Conservation (phyloP, 2,329 filamentous ascomycete species). For the Calonectria hongkongensis region DNA sequence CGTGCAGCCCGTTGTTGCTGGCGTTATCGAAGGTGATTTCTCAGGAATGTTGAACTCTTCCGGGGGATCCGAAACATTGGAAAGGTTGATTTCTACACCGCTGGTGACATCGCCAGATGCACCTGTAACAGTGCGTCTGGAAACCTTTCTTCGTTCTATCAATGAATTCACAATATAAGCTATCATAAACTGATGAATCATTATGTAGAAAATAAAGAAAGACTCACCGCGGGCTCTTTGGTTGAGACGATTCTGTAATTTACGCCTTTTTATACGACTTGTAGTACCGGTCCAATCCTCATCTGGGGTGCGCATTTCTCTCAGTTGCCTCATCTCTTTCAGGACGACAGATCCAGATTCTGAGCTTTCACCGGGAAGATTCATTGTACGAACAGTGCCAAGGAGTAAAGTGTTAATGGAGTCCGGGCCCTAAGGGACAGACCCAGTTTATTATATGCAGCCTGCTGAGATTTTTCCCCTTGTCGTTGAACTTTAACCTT, state of each 20-base stretch:
- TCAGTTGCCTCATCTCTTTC: background rate
- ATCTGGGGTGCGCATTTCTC: background rate
- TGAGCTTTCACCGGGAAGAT: background rate
- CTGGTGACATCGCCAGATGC: background rate
- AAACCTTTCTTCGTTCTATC: background rate
- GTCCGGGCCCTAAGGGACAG: too few relatives aligned
- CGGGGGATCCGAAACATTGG: background rate
- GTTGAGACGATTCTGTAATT: conserved; percentile 8
- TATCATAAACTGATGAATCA: too few relatives aligned
- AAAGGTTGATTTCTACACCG: background rate
- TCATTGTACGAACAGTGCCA: background rate
- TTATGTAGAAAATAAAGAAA: too few relatives aligned
- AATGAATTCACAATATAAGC: background rate
- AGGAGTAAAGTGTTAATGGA: background rate
- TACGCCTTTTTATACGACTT: background rate
- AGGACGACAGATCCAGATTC: background rate
- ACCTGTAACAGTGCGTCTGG: background rate
- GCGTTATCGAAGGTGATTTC: background rate
- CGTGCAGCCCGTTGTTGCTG: background rate
- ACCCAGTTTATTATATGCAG: conserved; percentile 5
- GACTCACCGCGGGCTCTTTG: conserved; percentile 10
- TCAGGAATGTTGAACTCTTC: background rate
- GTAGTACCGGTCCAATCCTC: conserved; percentile 20
- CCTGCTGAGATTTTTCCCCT: conserved; percentile 1
- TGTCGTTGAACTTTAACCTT: background rate